Conservation (phyloP, 192 early-diverging fungal species). For the Phlyctochytrium planicorne region DNA sequence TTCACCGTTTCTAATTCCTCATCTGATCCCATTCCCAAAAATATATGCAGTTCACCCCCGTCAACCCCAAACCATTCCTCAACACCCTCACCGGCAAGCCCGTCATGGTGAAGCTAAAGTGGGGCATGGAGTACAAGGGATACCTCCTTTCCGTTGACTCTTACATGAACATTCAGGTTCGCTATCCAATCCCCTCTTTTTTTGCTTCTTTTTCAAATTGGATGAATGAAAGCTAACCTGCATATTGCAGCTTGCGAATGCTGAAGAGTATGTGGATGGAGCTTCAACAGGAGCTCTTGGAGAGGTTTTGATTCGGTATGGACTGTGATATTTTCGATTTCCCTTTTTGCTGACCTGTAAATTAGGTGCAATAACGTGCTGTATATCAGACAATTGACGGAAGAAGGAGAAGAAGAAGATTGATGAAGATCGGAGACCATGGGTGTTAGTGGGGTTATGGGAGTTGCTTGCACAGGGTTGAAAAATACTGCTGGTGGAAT, state of each 20-base stretch:
- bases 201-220: constrained; percentile 21
- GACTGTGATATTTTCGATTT: too few species aligned
- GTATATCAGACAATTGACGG: constrained; percentile 34
- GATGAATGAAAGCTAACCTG: too few species aligned
- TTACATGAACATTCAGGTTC: constrained; percentile 97
- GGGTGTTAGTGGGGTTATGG: neutral
- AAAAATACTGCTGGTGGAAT: constrained; percentile 6
- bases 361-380: constrained; percentile 55
- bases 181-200: neutral
- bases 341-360: too few species aligned
- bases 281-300: constrained; percentile 82
- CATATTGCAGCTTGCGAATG: constrained; percentile 83
- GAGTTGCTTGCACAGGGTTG: neutral
- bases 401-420: constrained; percentile 14
- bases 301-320: constrained; percentile 86
- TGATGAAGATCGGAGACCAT: neutral
- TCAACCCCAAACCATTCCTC: constrained; percentile 98
- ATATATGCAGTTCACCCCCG: constrained; percentile 89
- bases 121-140: constrained; percentile 98
- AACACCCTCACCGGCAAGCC: constrained; percentile 89
- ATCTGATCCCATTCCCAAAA: too few species aligned
- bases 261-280: constrained; percentile 95
- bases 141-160: constrained; percentile 85
- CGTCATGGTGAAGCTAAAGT: constrained; percentile 92
- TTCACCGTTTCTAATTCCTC: too few species aligned